These are phyloP conservation scores for Eragrostis tef DNA, from an alignment of 202 grass and related monocot genomes.

Conservation along the genomic window DNA sequence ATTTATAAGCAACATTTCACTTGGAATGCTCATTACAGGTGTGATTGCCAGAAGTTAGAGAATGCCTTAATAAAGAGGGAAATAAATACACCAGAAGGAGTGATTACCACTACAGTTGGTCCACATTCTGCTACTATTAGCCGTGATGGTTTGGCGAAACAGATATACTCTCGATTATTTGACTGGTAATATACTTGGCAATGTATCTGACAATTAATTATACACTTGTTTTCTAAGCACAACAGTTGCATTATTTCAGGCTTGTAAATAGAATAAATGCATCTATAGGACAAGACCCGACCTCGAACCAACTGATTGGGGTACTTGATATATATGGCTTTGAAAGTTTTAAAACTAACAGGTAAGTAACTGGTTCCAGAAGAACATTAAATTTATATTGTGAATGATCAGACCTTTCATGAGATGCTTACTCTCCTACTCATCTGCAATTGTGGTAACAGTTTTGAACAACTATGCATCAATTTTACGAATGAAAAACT, in stretches of 20 bases:
- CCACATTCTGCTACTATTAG: constrained; percentile 84
- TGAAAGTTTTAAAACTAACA: constrained; percentile 98
- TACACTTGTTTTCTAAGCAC: constrained; percentile 42
- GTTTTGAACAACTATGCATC: constrained; percentile 98
- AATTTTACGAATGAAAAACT: constrained; percentile 99
- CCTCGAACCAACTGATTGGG: constrained; percentile 84
- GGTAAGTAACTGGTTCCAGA: constrained; percentile 56
- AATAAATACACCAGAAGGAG: constrained; percentile 96
- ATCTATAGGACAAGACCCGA: constrained; percentile 89
- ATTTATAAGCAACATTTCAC: constrained; percentile 37
- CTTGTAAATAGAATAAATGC: constrained; percentile 94
- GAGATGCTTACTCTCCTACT: constrained; percentile 38
- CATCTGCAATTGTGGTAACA: constrained; percentile 46
- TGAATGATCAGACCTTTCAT: neutral
- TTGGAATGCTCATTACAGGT: constrained; percentile 61
- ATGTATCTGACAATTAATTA: constrained; percentile 40
- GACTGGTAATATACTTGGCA: constrained; percentile 69
- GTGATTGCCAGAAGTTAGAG: constrained; percentile 75
- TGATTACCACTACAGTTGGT: constrained; percentile 87
- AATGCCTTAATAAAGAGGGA: constrained; percentile 81
- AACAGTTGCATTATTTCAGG: constrained; percentile 55
- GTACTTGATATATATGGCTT: constrained; percentile 99
- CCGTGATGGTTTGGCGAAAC: constrained; percentile 90
- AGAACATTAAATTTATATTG: constrained; percentile 34
- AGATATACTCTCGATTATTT: constrained; percentile 87